Base-by-base conservation (phyloP, 257 asterid species). In the Datura wrightii region DNA sequence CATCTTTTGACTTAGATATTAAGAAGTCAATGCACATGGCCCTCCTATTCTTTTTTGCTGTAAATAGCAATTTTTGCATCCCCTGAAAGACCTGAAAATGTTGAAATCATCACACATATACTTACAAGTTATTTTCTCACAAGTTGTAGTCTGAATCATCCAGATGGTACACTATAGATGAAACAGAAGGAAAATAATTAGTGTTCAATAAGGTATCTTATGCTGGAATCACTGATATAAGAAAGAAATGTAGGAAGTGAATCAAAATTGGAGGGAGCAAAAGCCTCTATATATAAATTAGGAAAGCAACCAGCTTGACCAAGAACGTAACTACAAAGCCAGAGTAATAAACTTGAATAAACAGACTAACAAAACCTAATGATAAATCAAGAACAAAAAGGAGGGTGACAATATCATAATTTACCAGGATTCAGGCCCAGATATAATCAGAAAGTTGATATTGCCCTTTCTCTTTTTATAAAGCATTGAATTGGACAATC, bases 31-130 rank as follows among this genome's bases (percentile, higher is more conserved):
- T 90, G 86, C 87, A 90, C 15, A 89, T 91, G 74, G 93, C 90
- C 83, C 86, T 90, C 87, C 92, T 86, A 83, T 89, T 87, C 91
- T 91, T 86, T 82, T 90, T 93, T 24, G 97, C 93, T n/a, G 93
- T 91, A 85, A 93, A 63, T 67, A 92, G 85, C 65, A 90, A 83
- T 79, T 92, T 93, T 87, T n/a, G 93, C 83, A 42, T 91, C 90
- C 84, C 94, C 97, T 67, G 94, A 86, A 85, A 94, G 91, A 62
- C 92, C 93, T 92, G 93, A 48, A 54, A 44, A 54, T 83, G 59
- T 36, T 41, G 18, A 83, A 84, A 42, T 56, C 48, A 55, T 87
- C 82, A 88, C 82, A 48, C 41, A 36, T 67, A 24, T 39, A 39
- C 42, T 2, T 60, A 16, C 41, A 46, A n/a, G 63, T 18, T 58